phyloP scores from a whole-genome alignment of 169 alveolate genomes.

The Babesia divergens region DNA sequence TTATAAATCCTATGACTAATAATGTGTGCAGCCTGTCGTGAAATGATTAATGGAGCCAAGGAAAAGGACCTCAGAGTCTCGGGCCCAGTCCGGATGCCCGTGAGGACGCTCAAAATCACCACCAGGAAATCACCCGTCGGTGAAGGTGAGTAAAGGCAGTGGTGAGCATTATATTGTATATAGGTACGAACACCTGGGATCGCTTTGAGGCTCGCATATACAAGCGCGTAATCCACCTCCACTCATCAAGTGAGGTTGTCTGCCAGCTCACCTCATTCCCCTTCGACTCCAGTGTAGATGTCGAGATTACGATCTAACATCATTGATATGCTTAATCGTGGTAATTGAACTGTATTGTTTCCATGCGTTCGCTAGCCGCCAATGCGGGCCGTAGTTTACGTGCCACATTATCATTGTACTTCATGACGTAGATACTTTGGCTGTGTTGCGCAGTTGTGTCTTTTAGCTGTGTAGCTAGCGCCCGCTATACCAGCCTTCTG shows the following conservation, averaged over 20 bases:
- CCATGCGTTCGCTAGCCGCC: background rate
- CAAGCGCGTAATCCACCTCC: constrained; percentile 95
- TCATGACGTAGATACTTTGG: background rate
- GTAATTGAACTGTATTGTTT: background rate
- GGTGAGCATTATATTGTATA: background rate
- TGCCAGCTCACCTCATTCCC: constrained; percentile 94
- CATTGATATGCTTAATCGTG: background rate
- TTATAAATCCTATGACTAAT: background rate
- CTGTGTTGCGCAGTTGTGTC: background rate
- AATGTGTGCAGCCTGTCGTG: constrained; percentile 83
- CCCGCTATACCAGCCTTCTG: too few species aligned
- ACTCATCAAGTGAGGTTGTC: constrained; percentile 95
- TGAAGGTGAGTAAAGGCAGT: constrained; percentile 78
- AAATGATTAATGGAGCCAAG: constrained; percentile 89
- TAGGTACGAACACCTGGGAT: constrained; percentile 96
- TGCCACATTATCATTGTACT: background rate
- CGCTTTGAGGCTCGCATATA: constrained; percentile 95
- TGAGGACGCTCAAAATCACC: constrained; percentile 91
- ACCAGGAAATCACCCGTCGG: constrained; percentile 98
- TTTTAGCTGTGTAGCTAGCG: background rate
- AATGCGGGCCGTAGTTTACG: background rate
- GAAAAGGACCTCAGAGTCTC: constrained; percentile 87
- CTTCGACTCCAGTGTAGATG: constrained; percentile 97
- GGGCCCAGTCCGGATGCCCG: constrained; percentile 98
- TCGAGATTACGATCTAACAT: constrained; percentile 89